Conservation (phyloP, 192 early-diverging fungal genomes). For the Paraglomus occultum region DNA sequence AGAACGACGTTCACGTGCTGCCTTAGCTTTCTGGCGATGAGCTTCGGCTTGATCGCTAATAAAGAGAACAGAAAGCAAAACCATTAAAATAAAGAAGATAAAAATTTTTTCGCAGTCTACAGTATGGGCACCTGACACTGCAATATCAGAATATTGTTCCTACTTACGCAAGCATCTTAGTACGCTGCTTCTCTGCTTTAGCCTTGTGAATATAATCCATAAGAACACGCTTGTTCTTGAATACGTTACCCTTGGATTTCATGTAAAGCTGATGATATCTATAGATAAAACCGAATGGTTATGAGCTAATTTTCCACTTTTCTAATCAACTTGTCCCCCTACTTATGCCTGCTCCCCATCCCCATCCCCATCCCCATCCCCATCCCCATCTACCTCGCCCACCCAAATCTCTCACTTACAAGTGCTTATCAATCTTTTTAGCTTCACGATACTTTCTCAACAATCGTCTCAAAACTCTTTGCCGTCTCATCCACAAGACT, state of each 20-base stretch:
- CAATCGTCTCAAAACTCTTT: constrained; percentile 93
- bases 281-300: neutral
- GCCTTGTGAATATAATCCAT: constrained; percentile 99
- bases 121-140: constrained; percentile 37
- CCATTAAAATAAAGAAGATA: no score
- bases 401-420: no score
- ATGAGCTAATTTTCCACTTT: no score
- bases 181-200: constrained; percentile 96
- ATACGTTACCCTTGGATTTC: constrained; percentile 99
- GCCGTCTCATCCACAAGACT: constrained; percentile 98
- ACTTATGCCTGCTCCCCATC: no score
- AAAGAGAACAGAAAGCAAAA: neutral
- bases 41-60: constrained; percentile 92
- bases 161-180: constrained; percentile 69
- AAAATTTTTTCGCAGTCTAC: constrained; percentile 20
- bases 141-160: neutral
- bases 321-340: no score
- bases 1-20: constrained; percentile 89
- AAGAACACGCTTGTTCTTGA: constrained; percentile 99
- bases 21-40: constrained; percentile 94
- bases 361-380: no score
- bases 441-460: constrained; percentile 97
- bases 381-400: no score
- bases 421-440: constrained; percentile 97
- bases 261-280: constrained; percentile 93